Percentiles rank a stretch among this genome's conserved stretches.
These are phyloP conservation scores for Cutaneotrichosporon sp. DNA, from an alignment of 1,284 basidiomycete genomes.

Conservation along the genomic window DNA sequence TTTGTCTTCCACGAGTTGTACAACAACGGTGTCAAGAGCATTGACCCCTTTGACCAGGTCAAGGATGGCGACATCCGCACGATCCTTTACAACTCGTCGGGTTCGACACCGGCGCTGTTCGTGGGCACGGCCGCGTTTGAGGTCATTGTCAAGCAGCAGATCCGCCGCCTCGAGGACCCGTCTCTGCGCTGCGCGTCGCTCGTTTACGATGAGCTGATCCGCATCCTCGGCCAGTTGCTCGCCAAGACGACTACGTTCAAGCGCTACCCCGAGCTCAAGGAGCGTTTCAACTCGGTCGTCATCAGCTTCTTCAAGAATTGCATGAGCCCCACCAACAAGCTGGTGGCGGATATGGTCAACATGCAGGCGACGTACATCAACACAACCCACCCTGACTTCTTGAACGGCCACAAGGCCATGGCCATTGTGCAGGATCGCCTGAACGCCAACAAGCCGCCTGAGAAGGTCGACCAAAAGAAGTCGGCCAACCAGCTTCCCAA, in stretches of 20 bases:
- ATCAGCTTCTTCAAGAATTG: conserved; percentile 93
- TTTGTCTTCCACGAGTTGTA: conserved; percentile 98
- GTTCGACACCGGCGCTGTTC: conserved; percentile 92
- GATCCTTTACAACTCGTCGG: conserved; percentile 94
- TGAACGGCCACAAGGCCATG: conserved; percentile 96
- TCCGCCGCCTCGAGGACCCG: conserved; percentile 92
- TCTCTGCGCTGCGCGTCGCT: conserved; percentile 87
- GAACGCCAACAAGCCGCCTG: conserved; percentile 70
- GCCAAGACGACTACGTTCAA: conserved; percentile 89
- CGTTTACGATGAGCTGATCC: conserved; percentile 94
- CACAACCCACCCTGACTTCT: conserved; percentile 83
- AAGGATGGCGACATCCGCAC: conserved; percentile 97
- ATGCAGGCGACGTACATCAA: conserved; percentile 99
- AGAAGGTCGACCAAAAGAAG: conserved; percentile 70
- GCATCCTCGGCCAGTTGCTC: conserved; percentile 87
- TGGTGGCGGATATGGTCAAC: conserved; percentile 86
- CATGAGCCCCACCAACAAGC: conserved; percentile 91
- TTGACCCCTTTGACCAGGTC: conserved; percentile 97
- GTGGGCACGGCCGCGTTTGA: conserved; percentile 96
- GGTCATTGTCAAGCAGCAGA: conserved; percentile 98
- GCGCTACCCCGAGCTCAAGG: conserved; percentile 88
- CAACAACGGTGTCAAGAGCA: conserved; percentile 90
- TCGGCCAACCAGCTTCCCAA: conserved; percentile 58
- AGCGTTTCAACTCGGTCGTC: conserved; percentile 90
- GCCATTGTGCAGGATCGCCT: conserved; percentile 81